These are phyloP conservation scores for Thalassiosira livingstoniorum DNA, from an alignment of 352 stramenopile species.

Conservation along the genomic window DNA sequence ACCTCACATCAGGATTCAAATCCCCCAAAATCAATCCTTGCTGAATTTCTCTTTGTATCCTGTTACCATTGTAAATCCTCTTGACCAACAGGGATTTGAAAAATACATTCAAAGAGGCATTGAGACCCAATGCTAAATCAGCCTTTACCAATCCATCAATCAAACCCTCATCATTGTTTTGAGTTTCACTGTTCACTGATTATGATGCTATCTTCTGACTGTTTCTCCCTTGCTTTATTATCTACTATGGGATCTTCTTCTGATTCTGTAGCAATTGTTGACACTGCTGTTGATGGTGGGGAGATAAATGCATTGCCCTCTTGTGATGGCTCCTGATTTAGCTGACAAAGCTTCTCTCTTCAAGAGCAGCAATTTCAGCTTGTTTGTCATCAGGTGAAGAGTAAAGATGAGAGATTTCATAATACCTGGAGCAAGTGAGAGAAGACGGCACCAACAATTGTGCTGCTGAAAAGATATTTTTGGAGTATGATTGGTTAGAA, in stretches of 20 bases:
- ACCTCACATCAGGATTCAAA: conserved; percentile 61
- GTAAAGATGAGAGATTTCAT: conserved; percentile 1
- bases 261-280: not conserved
- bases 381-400: conserved; percentile 46
- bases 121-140: conserved; percentile 37
- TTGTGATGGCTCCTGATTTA: conserved; percentile 13
- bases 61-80: conserved; percentile 68
- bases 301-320: not conserved
- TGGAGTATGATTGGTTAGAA: no score
- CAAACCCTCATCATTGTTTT: conserved; percentile 10
- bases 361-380: conserved; percentile 55
- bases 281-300: no score
- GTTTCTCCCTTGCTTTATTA: conserved; percentile 22
- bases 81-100: conserved; percentile 68
- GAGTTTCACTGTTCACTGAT: conserved; percentile 52
- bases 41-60: conserved; percentile 50
- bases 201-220: conserved; percentile 56
- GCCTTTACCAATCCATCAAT: conserved; percentile 20
- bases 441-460: not conserved
- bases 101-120: conserved; percentile 57
- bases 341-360: conserved; percentile 39
- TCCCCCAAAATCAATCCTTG: conserved; percentile 73
- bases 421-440: not conserved
- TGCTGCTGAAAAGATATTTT: no score
- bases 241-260: conserved; percentile 13